Evolutionary conservation across 1,139 yeast species (phyloP).

Genomic region (Kurtzmaniella natalensis): DNA sequence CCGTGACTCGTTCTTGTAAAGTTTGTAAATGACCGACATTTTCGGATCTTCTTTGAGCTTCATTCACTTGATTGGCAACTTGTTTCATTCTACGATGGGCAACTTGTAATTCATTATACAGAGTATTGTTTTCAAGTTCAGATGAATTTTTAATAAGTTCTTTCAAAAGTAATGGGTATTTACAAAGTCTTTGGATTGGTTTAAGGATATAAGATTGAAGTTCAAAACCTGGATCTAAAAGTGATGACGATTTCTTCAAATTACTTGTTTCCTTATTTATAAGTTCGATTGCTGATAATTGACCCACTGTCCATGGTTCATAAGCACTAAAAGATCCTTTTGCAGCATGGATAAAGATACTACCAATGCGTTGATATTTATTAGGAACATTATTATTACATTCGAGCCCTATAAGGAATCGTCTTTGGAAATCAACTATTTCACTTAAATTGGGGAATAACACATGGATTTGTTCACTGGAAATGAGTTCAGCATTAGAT

Average conservation of each 20-base stretch:
- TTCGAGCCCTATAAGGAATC: slow-evolving; percentile 84
- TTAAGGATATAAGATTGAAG: slow-evolving; percentile 84
- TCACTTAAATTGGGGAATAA: slow-evolving; percentile 85
- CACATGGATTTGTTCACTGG: slow-evolving; percentile 75
- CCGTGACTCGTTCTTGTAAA: slow-evolving; percentile 67
- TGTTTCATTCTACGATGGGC: slow-evolving; percentile 63
- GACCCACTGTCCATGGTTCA: slow-evolving; percentile 88
- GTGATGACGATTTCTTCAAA: slow-evolving; percentile 50
- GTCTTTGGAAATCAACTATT: slow-evolving; percentile 86
- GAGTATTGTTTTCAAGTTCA: slow-evolving; percentile 37
- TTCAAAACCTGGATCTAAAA: slow-evolving; percentile 85
- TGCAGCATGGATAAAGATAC: slow-evolving; percentile 77
- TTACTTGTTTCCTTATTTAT: slow-evolving; percentile 61
- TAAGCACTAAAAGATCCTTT: slow-evolving; percentile 77
- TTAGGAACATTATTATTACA: slow-evolving; percentile 77
- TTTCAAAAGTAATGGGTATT: slow-evolving; percentile 78
- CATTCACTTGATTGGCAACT: slow-evolving; percentile 85
- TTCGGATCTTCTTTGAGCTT: slow-evolving; percentile 90
- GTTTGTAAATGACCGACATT: slow-evolving; percentile 70
- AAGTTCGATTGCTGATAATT: slow-evolving; percentile 79
- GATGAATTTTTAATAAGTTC: slow-evolving; percentile 61
- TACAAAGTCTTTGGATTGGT: slow-evolving; percentile 93
- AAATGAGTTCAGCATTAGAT: slow-evolving; percentile 57
- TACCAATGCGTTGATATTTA: slow-evolving; percentile 80
- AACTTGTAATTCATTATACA: slow-evolving; percentile 61